Evolutionary conservation across 2,329 filamentous ascomycete genomes (phyloP).

Genomic region (Davidsoniella australis): DNA sequence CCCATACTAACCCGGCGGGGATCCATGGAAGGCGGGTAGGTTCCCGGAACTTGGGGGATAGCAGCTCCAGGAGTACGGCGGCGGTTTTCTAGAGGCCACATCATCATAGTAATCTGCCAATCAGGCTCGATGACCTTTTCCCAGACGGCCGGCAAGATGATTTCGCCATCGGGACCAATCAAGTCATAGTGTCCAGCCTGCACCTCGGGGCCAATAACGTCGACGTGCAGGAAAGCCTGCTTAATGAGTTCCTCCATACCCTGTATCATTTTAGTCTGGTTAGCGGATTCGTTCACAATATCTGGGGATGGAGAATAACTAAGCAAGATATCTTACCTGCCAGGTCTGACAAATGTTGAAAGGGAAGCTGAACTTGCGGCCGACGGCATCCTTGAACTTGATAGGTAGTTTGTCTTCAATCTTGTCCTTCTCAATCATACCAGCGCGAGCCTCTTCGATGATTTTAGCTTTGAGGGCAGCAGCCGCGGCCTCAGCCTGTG

Average conservation of each 20-base stretch:
- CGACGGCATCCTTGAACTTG: conserved; percentile 80
- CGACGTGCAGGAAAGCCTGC: conserved; percentile 67
- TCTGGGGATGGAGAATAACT: neutral
- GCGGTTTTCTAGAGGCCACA: conserved; percentile 40
- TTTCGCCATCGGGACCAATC: conserved; percentile 61
- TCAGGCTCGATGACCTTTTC: conserved; percentile 67
- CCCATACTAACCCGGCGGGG: neutral
- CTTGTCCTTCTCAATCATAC: conserved; percentile 30
- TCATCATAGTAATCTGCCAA: conserved; percentile 34
- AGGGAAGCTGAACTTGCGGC: conserved; percentile 82
- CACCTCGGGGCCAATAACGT: conserved; percentile 59
- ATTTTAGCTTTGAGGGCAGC: conserved; percentile 37
- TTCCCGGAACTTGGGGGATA: too few species aligned
- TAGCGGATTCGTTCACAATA: neutral
- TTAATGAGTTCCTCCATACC: conserved; percentile 78
- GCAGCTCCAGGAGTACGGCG: conserved; percentile 5
- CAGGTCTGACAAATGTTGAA: conserved; percentile 73
- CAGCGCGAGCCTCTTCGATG: conserved; percentile 36
- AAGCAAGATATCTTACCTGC: conserved; percentile 39
- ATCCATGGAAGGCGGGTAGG: neutral
- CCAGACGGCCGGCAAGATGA: conserved; percentile 65
- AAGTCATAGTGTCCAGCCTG: conserved; percentile 66
- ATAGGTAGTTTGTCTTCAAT: conserved; percentile 51
- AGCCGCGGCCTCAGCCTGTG: conserved; percentile 33
- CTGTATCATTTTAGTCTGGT: conserved; percentile 25